Evolutionary conservation across 495 filamentous ascomycete species (phyloP).

Genomic region (Talaromyces borbonicus): DNA sequence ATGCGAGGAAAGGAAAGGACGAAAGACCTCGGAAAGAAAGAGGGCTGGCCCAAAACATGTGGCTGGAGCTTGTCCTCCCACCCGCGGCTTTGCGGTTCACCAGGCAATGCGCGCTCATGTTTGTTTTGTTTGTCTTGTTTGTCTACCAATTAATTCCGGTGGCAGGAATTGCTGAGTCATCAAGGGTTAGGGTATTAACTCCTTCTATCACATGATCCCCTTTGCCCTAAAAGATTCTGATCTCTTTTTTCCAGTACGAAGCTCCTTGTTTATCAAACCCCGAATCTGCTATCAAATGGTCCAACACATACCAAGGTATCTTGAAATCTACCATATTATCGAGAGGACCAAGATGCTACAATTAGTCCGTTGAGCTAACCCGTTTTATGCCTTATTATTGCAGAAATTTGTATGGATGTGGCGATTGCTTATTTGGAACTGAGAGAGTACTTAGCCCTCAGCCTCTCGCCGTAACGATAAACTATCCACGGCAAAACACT

Average conservation of each 20-base stretch:
- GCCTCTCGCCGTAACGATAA: constrained; percentile 1
- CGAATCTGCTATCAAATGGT: too few relatives aligned
- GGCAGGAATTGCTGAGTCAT: constrained; percentile 1
- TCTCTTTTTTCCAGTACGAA: too few relatives aligned
- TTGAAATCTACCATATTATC: too few relatives aligned
- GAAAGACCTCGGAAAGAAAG: constrained; percentile 22
- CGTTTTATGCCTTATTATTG: too few relatives aligned
- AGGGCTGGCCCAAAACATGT: constrained; percentile 30
- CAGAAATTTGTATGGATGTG: too few relatives aligned
- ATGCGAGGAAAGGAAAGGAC: constrained; percentile 17
- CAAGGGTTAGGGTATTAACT: neutral
- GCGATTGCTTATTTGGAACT: too few relatives aligned
- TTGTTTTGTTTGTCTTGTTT: constrained; percentile 4
- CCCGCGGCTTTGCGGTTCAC: neutral
- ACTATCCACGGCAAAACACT: constrained; percentile 1
- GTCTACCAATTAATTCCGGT: neutral
- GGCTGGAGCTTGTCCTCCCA: constrained; percentile 22
- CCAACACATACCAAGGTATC: too few relatives aligned
- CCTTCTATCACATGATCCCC: too few relatives aligned
- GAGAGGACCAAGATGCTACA: too few relatives aligned
- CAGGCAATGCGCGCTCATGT: neutral
- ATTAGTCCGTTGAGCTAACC: too few relatives aligned
- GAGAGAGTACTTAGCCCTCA: neutral
- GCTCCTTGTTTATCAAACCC: too few relatives aligned
- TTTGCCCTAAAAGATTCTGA: too few relatives aligned